Evolutionary conservation across 768 basidiomycete species (phyloP), one percentile per base, ranked within the genome.

Genomic region (Xerocomellus chrysenteron): DNA sequence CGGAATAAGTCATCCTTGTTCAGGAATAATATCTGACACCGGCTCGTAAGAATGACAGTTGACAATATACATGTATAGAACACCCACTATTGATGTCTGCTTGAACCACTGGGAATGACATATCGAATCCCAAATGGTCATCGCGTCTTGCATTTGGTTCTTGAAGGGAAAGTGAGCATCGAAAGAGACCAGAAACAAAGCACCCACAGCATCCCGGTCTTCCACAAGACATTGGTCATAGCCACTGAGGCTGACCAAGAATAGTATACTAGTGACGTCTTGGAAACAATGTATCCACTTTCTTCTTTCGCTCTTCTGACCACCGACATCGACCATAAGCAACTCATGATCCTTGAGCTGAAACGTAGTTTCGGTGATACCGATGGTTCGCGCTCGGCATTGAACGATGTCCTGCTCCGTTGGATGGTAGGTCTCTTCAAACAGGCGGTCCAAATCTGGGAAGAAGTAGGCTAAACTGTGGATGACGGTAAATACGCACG

Each of bases 101-200:
- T 91, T 90, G 76, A 97, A 97, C 94, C 94, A 97, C 61, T 95
- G 93, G 11, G 93, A 95, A 71, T 97, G 93, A 74, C 93, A 95
- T 81, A 98, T 95, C 41, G 93, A 94, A 64, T 98, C 94, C 88
- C 94, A 98, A 48, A 98, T 92, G n/a, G 92, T 92, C 86, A 98
- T 90, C 5, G 94, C 92, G 61, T 98, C 94, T 77, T 95, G 91
- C 94, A 98, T 96, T 86, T 96, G 94, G 68, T 98, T 98, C 89
- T 94, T 65, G 8, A 32, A 36, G 26, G 17, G 19, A 33, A 49
- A 1, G 35, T 58, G 45, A 41, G 35, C 17, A 13, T 47, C 46
- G 41, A 61, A 28, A 56, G 33, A 32, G 30, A 12, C 11, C 16
- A 42, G 32, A 26, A 52, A 52, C 2, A 40, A 24, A 53, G 16